These are phyloP conservation scores for Lagenidium giganteum DNA, from an alignment of 352 stramenopile genomes.

Conservation along the genomic window DNA sequence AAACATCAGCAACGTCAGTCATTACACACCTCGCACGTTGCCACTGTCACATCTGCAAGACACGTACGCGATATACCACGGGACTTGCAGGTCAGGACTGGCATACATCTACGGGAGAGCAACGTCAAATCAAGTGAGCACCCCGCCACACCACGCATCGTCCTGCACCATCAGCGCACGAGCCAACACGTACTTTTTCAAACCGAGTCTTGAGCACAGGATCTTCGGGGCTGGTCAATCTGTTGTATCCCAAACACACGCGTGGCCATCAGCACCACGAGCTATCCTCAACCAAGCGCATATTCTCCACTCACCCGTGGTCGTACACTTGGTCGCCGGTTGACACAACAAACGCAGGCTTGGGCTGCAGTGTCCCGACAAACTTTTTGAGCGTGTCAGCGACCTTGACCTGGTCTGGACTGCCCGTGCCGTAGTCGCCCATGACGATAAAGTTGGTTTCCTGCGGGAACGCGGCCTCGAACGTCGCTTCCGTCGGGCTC, in stretches of 20 bases:
- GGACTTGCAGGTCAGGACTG: conserved; percentile 50
- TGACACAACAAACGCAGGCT: conserved; percentile 72
- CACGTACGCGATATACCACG: conserved; percentile 85
- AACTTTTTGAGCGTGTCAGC: conserved; percentile 58
- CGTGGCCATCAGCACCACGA: too few relatives aligned
- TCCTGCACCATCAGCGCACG: too few relatives aligned
- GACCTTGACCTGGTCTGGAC: conserved; percentile 50
- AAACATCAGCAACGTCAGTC: too few relatives aligned
- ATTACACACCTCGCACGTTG: too few relatives aligned
- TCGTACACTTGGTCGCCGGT: conserved; percentile 86
- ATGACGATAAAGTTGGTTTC: conserved; percentile 76
- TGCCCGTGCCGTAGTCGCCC: conserved; percentile 78
- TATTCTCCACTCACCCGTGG: conserved; percentile 50
- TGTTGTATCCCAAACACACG: too few relatives aligned
- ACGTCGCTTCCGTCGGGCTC: conserved; percentile 12
- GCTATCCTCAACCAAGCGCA: too few relatives aligned
- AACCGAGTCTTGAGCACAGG: conserved; percentile 61
- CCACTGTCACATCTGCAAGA: too few relatives aligned
- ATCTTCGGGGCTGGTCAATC: conserved; percentile 54
- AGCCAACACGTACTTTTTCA: conserved; percentile 59
- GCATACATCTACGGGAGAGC: conserved; percentile 57
- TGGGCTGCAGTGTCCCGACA: conserved; percentile 42
- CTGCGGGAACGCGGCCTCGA: conserved; percentile 39
- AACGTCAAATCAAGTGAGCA: background rate
- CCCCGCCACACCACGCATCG: background rate